A percentile compares a stretch with the other conserved stretches of the same genome.
Conservation (phyloP, 352 stramenopile species). For the Pythium angustatum region DNA sequence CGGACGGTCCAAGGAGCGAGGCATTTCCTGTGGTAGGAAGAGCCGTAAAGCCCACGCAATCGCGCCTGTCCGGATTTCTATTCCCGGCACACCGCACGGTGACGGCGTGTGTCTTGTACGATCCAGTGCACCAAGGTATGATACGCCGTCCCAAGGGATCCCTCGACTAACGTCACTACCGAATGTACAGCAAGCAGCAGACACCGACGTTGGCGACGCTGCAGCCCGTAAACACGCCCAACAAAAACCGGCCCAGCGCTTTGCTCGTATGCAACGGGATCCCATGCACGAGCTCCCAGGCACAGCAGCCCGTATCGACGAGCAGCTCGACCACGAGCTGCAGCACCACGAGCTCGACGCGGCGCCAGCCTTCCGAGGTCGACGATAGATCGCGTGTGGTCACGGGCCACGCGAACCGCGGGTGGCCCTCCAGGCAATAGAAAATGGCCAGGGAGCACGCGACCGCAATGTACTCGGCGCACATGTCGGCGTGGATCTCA, state of each 20-base stretch:
- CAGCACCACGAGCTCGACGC: not conserved
- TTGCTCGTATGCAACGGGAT: constrained; percentile 20
- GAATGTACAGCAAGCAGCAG: constrained; percentile 15
- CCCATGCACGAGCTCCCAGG: constrained; percentile 30
- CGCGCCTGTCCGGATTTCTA: too few species aligned
- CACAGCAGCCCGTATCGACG: constrained; percentile 29
- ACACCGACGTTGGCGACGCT: constrained; percentile 15
- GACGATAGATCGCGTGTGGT: not conserved
- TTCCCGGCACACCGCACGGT: too few species aligned
- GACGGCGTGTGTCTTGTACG: too few species aligned
- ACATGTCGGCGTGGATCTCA: constrained; percentile 36
- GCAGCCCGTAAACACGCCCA: constrained; percentile 3
- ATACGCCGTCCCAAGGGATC: too few species aligned
- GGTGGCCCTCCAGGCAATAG: constrained; percentile 27
- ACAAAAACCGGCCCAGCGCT: not conserved
- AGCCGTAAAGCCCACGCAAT: too few species aligned
- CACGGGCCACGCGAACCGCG: constrained; percentile 25
- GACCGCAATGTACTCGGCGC: constrained; percentile 44
- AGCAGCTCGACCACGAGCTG: constrained; percentile 33
- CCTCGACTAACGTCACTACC: too few species aligned
- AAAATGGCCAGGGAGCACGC: constrained; percentile 34
- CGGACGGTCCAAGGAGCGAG: not conserved
- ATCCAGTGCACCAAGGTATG: too few species aligned
- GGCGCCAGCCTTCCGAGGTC: not conserved
- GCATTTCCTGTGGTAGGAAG: not conserved